These are phyloP conservation scores for Gossypium australe DNA, from an alignment of 345 rosid species.

Conservation along the genomic window DNA sequence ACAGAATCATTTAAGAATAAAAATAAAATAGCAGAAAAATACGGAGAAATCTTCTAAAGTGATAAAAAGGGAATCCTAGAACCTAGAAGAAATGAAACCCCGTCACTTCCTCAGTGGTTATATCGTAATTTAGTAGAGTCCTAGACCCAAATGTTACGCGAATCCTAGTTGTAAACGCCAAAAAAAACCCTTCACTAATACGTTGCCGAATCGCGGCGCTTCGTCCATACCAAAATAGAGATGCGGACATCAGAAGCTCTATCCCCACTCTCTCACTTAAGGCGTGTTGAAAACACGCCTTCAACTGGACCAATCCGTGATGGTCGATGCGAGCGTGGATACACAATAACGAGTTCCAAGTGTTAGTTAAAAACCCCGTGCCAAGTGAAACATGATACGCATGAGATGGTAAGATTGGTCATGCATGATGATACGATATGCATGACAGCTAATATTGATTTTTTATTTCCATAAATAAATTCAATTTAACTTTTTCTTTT, in stretches of 20 bases:
- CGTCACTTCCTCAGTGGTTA: constrained; percentile 1
- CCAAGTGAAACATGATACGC: constrained; percentile 26
- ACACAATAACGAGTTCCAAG: not conserved
- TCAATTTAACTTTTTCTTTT: not conserved
- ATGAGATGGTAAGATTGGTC: constrained; percentile 26
- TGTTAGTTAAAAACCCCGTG: not conserved
- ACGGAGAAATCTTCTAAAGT: not conserved
- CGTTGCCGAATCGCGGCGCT: constrained; percentile 14
- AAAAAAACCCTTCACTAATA: not conserved
- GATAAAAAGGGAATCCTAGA: not conserved
- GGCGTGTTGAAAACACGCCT: not conserved
- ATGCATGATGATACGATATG: constrained; percentile 31
- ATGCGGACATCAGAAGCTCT: not conserved
- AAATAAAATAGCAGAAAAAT: not conserved
- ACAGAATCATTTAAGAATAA: too few relatives aligned
- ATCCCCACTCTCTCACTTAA: not conserved
- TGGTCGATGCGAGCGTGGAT: not conserved
- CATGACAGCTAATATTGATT: constrained; percentile 24
- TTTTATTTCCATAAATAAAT: not conserved
- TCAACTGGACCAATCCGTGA: not conserved
- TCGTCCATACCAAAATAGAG: not conserved
- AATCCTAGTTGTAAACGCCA: not conserved
- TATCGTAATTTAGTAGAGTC: not conserved
- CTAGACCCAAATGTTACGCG: not conserved
- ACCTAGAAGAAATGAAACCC: not conserved